Evolutionary conservation across 257 asterid species (phyloP), one percentile per base, ranked within the genome.

Genomic region (Voacanga thouarsii): DNA sequence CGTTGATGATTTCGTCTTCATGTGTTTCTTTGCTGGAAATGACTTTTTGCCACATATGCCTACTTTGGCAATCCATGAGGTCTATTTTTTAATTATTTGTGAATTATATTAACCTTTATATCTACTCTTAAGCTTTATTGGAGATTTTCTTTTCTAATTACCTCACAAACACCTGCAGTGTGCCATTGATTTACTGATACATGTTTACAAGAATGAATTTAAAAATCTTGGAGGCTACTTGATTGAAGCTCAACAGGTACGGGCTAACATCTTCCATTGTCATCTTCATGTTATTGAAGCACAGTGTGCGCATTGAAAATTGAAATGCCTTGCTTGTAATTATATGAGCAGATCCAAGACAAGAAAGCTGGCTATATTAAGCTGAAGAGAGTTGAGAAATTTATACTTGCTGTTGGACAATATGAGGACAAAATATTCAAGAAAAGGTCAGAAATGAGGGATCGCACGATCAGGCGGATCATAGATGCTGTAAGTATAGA

Each of bases 31-130:
- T 50, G 80, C 84, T 1, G 97, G 97, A n/a, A 91, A 91, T 59
- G 97, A 91, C 75, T 91, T 90, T 68, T 85, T 91, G 3, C 97
- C 95, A 0, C 92, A 84, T 12, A 84, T 90, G 79, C 95, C 92
- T 2, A 81, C 88, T 49, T 79, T 91, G 9, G 90, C 85, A 76
- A 85, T 88, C 37, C 89, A 86, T 0, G 97, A 90, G 94, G 96
- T 91, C n/a, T 66, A 51, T 55, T 56, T 26, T 50, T 43, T 56
- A 9, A 6, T n/a, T 19, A 15, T 24, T 47, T 7, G 1, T 30
- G 18, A 30, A 26, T n/a, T 47, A 8, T n/a, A 19, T 51, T 9
- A 16, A 33, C n/a, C 49, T 64, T 45, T 5, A 63, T 0, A 33
- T 47, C 28, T 56, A 56, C 43, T 41, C 47, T 80, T 33, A 37